These are phyloP conservation scores for Aspergillus quadrilineatus DNA, from an alignment of 2,329 filamentous ascomycete genomes.

Conservation along the genomic window DNA sequence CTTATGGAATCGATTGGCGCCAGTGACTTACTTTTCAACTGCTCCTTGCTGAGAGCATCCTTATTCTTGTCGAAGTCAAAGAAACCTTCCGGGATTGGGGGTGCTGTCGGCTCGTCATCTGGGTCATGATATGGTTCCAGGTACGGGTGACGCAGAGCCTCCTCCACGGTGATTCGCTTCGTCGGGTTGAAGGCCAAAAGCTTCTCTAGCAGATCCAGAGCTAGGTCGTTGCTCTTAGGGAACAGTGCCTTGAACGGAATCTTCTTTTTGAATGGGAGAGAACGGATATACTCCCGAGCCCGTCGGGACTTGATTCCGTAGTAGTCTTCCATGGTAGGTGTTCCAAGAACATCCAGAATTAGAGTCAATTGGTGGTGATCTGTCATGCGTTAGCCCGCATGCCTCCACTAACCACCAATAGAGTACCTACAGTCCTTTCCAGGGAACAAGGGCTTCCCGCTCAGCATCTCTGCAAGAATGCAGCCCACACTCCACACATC, in stretches of 20 bases:
- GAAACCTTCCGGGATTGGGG: slow-evolving; percentile 96
- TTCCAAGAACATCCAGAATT: slow-evolving; percentile 95
- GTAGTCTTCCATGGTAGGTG: slow-evolving; percentile 99
- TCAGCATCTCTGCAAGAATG: slow-evolving; percentile 97
- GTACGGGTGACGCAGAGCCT: slow-evolving; percentile 95
- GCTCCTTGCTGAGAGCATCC: slow-evolving; percentile 96
- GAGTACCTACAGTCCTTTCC: slow-evolving; percentile 86
- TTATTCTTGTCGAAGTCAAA: slow-evolving; percentile 99
- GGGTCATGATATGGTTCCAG: slow-evolving; percentile 98
- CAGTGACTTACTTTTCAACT: slow-evolving; percentile 71
- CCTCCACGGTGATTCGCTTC: slow-evolving; percentile 97
- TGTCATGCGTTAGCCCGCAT: slow-evolving; percentile 38
- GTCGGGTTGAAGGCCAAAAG: slow-evolving; percentile 96
- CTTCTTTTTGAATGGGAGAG: slow-evolving; percentile 99
- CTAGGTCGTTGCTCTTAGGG: slow-evolving; percentile 97
- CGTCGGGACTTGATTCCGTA: slow-evolving; percentile 99
- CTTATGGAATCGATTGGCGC: neutral
- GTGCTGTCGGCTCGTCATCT: slow-evolving; percentile 94
- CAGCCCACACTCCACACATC: slow-evolving; percentile 99
- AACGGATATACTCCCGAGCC: slow-evolving; percentile 96
- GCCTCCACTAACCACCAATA: neutral
- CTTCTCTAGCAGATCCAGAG: slow-evolving; percentile 90
- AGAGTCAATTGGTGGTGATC: slow-evolving; percentile 97
- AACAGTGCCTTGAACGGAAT: slow-evolving; percentile 96
- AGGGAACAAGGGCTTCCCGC: slow-evolving; percentile 95